phyloP scores from a whole-genome alignment of 441 rosid genomes.

The Mallotus japonicus region DNA sequence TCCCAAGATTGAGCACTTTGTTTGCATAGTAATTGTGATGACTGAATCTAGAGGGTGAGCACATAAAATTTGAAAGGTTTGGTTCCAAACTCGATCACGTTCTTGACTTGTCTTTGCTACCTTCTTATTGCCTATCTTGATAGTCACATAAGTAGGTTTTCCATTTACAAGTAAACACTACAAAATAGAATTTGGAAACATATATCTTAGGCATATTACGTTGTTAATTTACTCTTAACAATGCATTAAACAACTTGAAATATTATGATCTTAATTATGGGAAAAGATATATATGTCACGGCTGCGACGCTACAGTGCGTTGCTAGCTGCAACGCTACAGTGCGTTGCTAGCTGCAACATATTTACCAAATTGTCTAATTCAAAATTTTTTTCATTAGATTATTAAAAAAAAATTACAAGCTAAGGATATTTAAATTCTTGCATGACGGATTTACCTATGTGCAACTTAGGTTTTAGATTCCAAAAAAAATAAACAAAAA shows the following conservation, averaged over 20 bases:
- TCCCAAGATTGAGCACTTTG: conserved; percentile 67
- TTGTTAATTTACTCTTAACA: neutral
- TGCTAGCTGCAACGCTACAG: no score
- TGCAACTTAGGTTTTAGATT: no score
- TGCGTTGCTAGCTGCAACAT: no score
- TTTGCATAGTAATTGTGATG: conserved; percentile 62
- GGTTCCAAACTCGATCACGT: conserved; percentile 78
- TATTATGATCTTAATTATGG: no score
- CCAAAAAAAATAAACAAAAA: no score
- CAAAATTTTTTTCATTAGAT: no score
- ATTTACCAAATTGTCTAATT: no score
- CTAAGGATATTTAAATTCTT: no score
- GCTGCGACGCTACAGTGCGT: no score
- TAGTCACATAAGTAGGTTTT: conserved; percentile 62
- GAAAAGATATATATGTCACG: no score
- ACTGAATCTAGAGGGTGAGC: conserved; percentile 63
- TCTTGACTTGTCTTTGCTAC: conserved; percentile 69
- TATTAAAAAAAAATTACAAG: no score
- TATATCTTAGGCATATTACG: neutral
- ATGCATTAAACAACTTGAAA: neutral
- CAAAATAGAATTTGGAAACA: neutral
- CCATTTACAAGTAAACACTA: conserved; percentile 55
- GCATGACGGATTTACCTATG: no score
- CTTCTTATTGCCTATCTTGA: conserved; percentile 57
- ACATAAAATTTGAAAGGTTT: conserved; percentile 74